Evolutionary conservation across 2,329 filamentous ascomycete species (phyloP), one percentile per base, ranked within the genome.

Genomic region (Penicillium sp.): DNA sequence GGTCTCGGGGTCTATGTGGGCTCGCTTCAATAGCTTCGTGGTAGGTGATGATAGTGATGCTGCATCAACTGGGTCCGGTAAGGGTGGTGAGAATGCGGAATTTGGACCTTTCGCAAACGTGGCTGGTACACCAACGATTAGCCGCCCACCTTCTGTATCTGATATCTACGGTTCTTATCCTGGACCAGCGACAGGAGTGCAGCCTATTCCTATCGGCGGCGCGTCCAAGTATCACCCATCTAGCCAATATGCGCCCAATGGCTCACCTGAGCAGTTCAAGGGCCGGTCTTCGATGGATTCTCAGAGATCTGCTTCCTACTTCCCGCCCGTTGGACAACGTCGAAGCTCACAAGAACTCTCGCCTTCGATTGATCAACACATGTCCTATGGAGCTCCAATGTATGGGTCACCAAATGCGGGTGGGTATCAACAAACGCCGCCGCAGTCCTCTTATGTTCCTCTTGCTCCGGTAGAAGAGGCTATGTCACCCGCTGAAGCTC

Each of bases 21-120:
- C 83, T 56, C 88, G 86, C 52, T 96, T 99, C 71, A 97, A 90
- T 71, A 96, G 89, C 62, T 98, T 98, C 64, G 89, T 98, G 53
- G 83, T 87, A 45, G 94, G 93, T 13, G 91, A 96, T 52, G 91
- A 97, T 48, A 81, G 80, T 45, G 85, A 88, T 45, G 75, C 76
- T 31, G 75, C 75, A 9, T 81, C 79, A 0, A 77, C 77, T 47
- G 80, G 75, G 8, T 75, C 80, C 12, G 74, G 74, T 5, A 77
- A 76, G 46, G 81, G 80, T 39, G 75, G 68, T 31, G 78, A 79
- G 43, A 71, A 67, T 44, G 45, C 50, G 19, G 85, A 87, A 52
- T 69, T 78, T 45, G 88, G 89, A 0, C 89, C 88, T 1, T 97
- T 98, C 66, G 84, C 87, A 7, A 85, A 85, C 47, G 81, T 96